Evolutionary conservation across 176 grass and related monocot genomes (phyloP).

Genomic region (Paspalum notatum): DNA sequence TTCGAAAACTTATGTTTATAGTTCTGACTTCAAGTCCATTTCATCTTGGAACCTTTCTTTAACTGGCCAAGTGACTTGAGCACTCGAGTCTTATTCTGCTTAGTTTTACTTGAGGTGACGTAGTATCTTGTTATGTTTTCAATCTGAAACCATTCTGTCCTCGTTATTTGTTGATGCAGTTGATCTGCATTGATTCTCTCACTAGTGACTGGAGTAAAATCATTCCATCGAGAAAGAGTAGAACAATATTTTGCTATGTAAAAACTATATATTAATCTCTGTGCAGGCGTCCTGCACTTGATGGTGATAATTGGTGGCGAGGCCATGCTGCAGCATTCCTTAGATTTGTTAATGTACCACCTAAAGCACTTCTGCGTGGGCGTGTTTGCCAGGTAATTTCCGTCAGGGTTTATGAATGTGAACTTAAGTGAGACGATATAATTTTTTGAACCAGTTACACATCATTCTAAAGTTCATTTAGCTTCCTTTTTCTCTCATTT

Average conservation of each 20-base stretch:
- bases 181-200: conserved; percentile 13
- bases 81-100: conserved; percentile 18
- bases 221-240: conserved; percentile 14
- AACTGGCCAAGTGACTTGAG: conserved; percentile 22
- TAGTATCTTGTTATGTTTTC: conserved; percentile 24
- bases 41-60: conserved; percentile 1
- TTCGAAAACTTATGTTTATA: background rate
- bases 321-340: conserved; percentile 95
- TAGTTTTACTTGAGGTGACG: conserved; percentile 20
- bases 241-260: conserved; percentile 25
- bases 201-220: background rate
- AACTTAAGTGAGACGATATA: conserved; percentile 3
- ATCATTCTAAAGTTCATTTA: background rate
- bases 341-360: conserved; percentile 80
- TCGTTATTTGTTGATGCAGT: conserved; percentile 23
- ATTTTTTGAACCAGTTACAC: conserved; percentile 27
- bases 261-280: conserved; percentile 25
- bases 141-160: conserved; percentile 28
- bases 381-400: conserved; percentile 78
- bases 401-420: background rate
- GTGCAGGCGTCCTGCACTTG: conserved; percentile 82
- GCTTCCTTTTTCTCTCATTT: background rate
- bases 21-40: conserved; percentile 4
- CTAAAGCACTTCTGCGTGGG: conserved; percentile 72
- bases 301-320: conserved; percentile 99